Evolutionary conservation across 192 early-diverging fungal species (phyloP).

Genomic region (Funneliformis mosseae): DNA sequence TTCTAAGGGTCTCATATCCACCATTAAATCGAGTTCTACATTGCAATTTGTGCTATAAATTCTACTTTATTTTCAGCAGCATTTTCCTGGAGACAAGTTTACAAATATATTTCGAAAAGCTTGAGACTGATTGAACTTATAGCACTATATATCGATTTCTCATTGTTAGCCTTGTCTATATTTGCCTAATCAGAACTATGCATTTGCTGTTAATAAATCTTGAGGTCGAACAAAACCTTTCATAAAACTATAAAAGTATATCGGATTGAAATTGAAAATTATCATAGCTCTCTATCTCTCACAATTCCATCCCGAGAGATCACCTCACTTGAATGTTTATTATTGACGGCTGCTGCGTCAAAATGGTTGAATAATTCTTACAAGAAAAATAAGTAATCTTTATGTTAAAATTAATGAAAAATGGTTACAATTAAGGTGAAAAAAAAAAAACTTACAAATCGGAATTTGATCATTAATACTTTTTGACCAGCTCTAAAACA

Average conservation of each 20-base stretch:
- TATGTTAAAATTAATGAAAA: too few relatives aligned
- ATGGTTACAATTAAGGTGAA: not conserved
- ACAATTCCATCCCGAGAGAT: not conserved
- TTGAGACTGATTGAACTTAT: not conserved
- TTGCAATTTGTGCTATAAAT: not conserved
- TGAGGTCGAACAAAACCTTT: not conserved
- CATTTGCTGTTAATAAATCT: not conserved
- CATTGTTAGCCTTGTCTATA: not conserved
- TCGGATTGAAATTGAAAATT: not conserved
- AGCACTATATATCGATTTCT: not conserved
- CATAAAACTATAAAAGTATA: not conserved
- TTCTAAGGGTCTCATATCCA: not conserved
- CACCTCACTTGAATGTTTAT: not conserved
- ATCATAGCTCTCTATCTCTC: not conserved
- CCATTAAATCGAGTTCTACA: constrained; percentile 10
- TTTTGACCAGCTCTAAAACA: not conserved
- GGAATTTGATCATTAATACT: not conserved
- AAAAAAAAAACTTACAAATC: not conserved
- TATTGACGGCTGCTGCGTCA: not conserved
- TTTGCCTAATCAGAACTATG: not conserved
- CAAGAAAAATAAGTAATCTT: too few relatives aligned
- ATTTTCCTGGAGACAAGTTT: not conserved
- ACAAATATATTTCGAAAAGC: constrained; percentile 1
- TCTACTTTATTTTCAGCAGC: not conserved
- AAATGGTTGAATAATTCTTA: not conserved